Percentiles rank a stretch among this genome's conserved stretches.
Evolutionary conservation across 140 eudicot genomes (phyloP).

Genomic region (Senecio squalidus): DNA sequence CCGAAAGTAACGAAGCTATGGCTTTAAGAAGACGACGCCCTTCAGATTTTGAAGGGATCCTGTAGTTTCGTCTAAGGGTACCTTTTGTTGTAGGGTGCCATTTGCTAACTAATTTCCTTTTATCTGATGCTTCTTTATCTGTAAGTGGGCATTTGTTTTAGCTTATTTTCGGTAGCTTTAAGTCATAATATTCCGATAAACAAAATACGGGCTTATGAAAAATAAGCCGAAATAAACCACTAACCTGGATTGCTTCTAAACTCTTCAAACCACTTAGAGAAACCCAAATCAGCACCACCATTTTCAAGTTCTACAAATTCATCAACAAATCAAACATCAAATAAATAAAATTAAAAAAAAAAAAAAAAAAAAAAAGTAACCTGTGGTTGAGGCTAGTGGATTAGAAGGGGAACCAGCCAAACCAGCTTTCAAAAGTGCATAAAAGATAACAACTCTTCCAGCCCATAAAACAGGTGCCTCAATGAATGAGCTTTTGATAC

Average conservation of each 20-base stretch:
- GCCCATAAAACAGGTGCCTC: slow-evolving; percentile 88
- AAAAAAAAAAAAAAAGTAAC: slow-evolving; percentile 14
- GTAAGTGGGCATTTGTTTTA: too few species aligned
- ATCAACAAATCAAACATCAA: slow-evolving; percentile 12
- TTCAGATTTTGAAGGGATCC: slow-evolving; percentile 43
- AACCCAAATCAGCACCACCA: slow-evolving; percentile 79
- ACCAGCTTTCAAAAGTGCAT: slow-evolving; percentile 87
- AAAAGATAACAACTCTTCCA: slow-evolving; percentile 73
- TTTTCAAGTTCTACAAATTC: slow-evolving; percentile 42
- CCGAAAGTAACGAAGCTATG: slow-evolving; percentile 38
- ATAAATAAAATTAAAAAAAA: not conserved
- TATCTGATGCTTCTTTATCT: slow-evolving; percentile 86
- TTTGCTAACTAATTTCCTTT: slow-evolving; percentile 79
- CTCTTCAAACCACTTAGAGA: slow-evolving; percentile 76
- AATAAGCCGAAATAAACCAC: not conserved
- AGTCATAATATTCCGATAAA: too few species aligned
- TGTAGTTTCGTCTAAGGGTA: slow-evolving; percentile 80
- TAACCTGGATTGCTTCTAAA: slow-evolving; percentile 71
- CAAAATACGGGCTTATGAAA: not conserved
- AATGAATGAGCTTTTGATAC: slow-evolving; percentile 40
- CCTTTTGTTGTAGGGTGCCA: slow-evolving; percentile 99
- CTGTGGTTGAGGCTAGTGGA: slow-evolving; percentile 60
- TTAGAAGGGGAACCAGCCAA: slow-evolving; percentile 90
- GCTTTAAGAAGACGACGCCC: slow-evolving; percentile 40
- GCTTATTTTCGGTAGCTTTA: too few species aligned